phyloP scores from a whole-genome alignment of 176 grass and related monocot species.

The barley (Hordeum vulgare) region MorexV3_pseudomolecules_assembly NC_058524.1:441230372-441230871 shows the following conservation, averaged over 20 bases:
- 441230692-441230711: not conserved
- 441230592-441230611: no score
- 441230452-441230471: no score
- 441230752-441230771: constrained; percentile 8
- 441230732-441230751: not conserved
- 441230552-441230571: not conserved
- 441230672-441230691: not conserved
- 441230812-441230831: not conserved
- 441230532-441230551: no score
- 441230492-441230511: no score
- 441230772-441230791: not conserved
- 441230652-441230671: not conserved
- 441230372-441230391: no score
- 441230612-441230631: no score
- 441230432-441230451: no score
- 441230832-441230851: constrained; percentile 8
- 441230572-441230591: not conserved
- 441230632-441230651: constrained; percentile 4
- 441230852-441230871: not conserved
- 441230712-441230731: not conserved
- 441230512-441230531: no score
- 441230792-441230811: not conserved
- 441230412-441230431: no score
- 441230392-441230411: no score
- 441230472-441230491: no score